Evolutionary conservation across 129 eudicot genomes (phyloP).

Genomic region (Flaveria trinervia): DNA sequence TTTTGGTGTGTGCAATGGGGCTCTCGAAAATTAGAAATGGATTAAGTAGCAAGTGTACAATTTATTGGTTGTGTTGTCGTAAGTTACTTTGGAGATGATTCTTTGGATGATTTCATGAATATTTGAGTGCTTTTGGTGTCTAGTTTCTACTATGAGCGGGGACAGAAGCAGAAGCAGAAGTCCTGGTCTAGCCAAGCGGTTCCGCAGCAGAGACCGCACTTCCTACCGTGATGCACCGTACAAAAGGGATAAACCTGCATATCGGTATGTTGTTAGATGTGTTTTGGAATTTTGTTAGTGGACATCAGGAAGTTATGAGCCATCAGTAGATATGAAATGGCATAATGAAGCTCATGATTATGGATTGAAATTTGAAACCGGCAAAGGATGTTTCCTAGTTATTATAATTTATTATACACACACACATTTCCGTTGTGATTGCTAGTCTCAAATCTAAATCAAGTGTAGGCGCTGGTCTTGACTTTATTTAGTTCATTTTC

Average conservation of each 20-base stretch:
- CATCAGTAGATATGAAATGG: slow-evolving; percentile 10
- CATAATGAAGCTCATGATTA: slow-evolving; percentile 8
- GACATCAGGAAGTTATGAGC: slow-evolving; percentile 5
- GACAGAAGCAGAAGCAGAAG: slow-evolving; percentile 64
- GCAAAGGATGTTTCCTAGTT: slow-evolving; percentile 7
- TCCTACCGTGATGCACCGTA: slow-evolving; percentile 72
- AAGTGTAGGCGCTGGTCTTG: neutral
- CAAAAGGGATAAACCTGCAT: slow-evolving; percentile 52
- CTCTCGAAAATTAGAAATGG: too few species aligned
- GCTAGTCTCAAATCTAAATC: neutral
- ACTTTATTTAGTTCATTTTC: neutral
- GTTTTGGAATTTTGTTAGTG: neutral
- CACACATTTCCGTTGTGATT: slow-evolving; percentile 7
- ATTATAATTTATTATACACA: neutral
- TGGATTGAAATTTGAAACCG: slow-evolving; percentile 5
- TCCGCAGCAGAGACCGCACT: slow-evolving; percentile 52
- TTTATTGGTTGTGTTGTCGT: slow-evolving; percentile 11
- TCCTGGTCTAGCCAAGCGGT: slow-evolving; percentile 47
- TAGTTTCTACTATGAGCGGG: slow-evolving; percentile 45
- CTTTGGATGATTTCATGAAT: slow-evolving; percentile 6
- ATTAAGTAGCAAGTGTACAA: neutral
- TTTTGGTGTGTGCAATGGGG: slow-evolving; percentile 9
- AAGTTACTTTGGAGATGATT: slow-evolving; percentile 3
- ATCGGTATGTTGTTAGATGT: slow-evolving; percentile 34
- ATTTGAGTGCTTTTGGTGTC: slow-evolving; percentile 2